Percentiles rank a stretch among this genome's conserved stretches.
phyloP scores from a whole-genome alignment of 768 basidiomycete species.

The Rickenella mellea region DNA sequence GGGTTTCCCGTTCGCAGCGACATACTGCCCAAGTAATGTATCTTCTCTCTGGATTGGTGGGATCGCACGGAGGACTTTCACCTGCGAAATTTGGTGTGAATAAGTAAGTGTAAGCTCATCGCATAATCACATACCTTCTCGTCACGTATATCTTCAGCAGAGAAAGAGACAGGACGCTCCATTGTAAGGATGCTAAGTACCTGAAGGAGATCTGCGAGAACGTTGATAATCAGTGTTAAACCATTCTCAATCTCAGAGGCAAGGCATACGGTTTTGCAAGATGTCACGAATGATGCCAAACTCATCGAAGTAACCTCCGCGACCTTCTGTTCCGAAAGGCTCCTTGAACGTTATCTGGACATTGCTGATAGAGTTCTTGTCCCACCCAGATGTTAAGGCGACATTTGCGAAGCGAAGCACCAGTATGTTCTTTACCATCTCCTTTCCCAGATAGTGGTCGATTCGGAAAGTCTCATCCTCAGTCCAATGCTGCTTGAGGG shows the following conservation, averaged over 20 bases:
- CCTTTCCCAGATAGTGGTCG: slow-evolving; percentile 98
- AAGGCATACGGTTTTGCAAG: slow-evolving; percentile 87
- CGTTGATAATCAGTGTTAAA: slow-evolving; percentile 11
- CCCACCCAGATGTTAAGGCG: slow-evolving; percentile 82
- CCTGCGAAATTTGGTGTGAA: slow-evolving; percentile 34
- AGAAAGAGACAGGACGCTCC: slow-evolving; percentile 97
- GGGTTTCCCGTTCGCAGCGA: slow-evolving; percentile 82
- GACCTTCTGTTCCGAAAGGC: slow-evolving; percentile 98
- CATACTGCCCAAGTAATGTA: slow-evolving; percentile 91
- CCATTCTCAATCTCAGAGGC: neutral
- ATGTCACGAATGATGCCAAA: slow-evolving; percentile 99
- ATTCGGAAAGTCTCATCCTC: slow-evolving; percentile 99
- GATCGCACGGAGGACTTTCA: slow-evolving; percentile 91
- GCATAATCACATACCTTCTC: slow-evolving; percentile 64
- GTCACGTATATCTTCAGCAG: slow-evolving; percentile 94
- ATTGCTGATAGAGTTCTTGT: slow-evolving; percentile 92
- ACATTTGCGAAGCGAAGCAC: slow-evolving; percentile 94
- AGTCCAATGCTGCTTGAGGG: slow-evolving; percentile 80
- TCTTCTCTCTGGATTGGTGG: slow-evolving; percentile 70
- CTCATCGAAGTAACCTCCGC: slow-evolving; percentile 99
- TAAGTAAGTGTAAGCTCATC: neutral
- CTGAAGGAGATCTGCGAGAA: slow-evolving; percentile 73
- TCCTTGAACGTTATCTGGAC: slow-evolving; percentile 99
- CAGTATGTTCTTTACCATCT: slow-evolving; percentile 99
- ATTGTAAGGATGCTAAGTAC: slow-evolving; percentile 92